phyloP scores from a whole-genome alignment of 2,329 filamentous ascomycete genomes.

The Fusarium kyushuense region DNA sequence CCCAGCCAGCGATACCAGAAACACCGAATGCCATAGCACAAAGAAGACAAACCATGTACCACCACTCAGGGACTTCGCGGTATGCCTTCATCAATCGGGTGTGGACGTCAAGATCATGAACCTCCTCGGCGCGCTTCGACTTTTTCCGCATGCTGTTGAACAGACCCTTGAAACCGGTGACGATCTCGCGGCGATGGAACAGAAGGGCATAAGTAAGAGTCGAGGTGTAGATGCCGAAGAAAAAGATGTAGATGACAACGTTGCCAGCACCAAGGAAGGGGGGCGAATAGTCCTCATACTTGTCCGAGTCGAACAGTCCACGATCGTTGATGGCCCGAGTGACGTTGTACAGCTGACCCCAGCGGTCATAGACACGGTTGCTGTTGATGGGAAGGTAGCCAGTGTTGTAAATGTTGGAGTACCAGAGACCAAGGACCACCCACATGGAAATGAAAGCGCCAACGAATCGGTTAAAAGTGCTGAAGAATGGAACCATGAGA shows the following conservation, averaged over 20 bases:
- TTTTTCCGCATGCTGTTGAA: slow-evolving; percentile 60
- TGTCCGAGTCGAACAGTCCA: slow-evolving; percentile 59
- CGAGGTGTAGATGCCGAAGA: slow-evolving; percentile 67
- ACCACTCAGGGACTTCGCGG: slow-evolving; percentile 65
- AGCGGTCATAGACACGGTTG: slow-evolving; percentile 64
- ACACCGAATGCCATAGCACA: slow-evolving; percentile 60
- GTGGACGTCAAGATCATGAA: slow-evolving; percentile 60
- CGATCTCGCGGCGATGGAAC: slow-evolving; percentile 65
- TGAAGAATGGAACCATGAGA: slow-evolving; percentile 66
- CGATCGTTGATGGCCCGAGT: slow-evolving; percentile 56
- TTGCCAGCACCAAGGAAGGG: slow-evolving; percentile 64
- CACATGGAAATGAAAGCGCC: slow-evolving; percentile 67
- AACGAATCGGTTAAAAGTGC: slow-evolving; percentile 71
- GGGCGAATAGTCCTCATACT: slow-evolving; percentile 64
- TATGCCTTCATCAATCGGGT: slow-evolving; percentile 63
- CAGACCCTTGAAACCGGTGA: slow-evolving; percentile 62
- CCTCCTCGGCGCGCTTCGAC: slow-evolving; percentile 52
- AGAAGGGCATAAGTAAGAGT: slow-evolving; percentile 63
- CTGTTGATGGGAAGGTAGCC: slow-evolving; percentile 67
- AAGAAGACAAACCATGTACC: slow-evolving; percentile 61
- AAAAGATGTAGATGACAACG: slow-evolving; percentile 65
- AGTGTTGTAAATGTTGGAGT: slow-evolving; percentile 68
- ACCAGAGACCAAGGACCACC: slow-evolving; percentile 69
- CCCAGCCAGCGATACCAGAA: slow-evolving; percentile 61
- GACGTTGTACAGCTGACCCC: slow-evolving; percentile 61